A percentile compares a stretch with the other conserved stretches of the same genome.
Conservation (phyloP, 768 basidiomycete genomes). For the Auricularia sp. region DNA sequence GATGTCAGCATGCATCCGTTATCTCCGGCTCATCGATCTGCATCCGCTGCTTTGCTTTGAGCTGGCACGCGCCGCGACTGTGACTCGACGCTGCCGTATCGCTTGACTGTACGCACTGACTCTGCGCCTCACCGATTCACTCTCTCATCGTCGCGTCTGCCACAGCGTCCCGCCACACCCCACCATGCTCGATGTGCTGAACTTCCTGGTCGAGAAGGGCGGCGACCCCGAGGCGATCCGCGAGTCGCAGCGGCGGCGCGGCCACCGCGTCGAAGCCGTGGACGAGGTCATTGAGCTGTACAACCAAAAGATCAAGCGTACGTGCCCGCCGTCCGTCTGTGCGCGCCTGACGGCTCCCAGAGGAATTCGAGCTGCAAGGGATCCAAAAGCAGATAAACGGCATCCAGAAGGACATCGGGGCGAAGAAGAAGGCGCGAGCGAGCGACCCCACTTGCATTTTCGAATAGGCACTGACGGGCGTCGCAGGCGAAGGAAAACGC, state of each 20-base stretch:
- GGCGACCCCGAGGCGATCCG: constrained; percentile 85
- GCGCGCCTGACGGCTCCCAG: constrained; percentile 29
- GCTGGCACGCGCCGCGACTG: neutral
- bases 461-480: neutral
- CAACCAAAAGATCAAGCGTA: constrained; percentile 87
- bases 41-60: neutral
- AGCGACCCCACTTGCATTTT: neutral
- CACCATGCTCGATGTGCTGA: constrained; percentile 77
- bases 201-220: constrained; percentile 79
- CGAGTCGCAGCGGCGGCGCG: constrained; percentile 87
- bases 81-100: neutral
- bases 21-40: too few species aligned
- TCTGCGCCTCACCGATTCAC: too few species aligned
- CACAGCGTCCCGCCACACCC: neutral
- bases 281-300: constrained; percentile 93
- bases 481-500: constrained; percentile 82
- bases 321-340: constrained; percentile 22
- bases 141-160: too few species aligned
- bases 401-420: constrained; percentile 87
- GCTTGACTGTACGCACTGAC: too few species aligned
- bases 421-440: constrained; percentile 73
- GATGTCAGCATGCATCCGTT: too few species aligned
- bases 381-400: constrained; percentile 77
- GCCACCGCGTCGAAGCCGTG: constrained; percentile 80
- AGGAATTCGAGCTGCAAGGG: constrained; percentile 75